Percentiles rank a stretch among this genome's conserved stretches.
phyloP scores from a whole-genome alignment of 805 yeast genomes.

The Candida xyloterini region DNA sequence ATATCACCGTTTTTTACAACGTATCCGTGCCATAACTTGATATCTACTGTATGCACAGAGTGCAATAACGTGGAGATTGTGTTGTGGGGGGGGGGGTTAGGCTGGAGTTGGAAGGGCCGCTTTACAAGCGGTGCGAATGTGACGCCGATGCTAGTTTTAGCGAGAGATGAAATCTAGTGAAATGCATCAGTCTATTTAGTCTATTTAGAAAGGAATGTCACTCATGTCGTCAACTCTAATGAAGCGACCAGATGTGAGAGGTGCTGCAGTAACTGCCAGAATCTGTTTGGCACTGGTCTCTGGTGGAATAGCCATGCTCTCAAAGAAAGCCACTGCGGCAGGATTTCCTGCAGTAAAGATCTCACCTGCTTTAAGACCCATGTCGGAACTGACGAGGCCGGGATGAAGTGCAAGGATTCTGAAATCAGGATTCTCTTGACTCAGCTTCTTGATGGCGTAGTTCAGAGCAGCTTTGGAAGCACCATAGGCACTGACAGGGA shows the following conservation, averaged over 20 bases:
- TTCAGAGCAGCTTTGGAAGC: slow-evolving; percentile 39
- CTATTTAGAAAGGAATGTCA: background rate
- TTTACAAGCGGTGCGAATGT: too few relatives aligned
- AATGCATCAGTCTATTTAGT: too few relatives aligned
- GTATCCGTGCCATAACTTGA: too few relatives aligned
- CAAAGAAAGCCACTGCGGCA: background rate
- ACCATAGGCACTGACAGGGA: slow-evolving; percentile 28
- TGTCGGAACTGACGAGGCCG: slow-evolving; percentile 10
- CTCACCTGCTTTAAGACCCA: background rate
- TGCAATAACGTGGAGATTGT: too few relatives aligned
- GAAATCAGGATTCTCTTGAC: slow-evolving; percentile 27
- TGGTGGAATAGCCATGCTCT: background rate
- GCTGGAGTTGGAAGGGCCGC: too few relatives aligned
- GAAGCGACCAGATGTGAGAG: background rate
- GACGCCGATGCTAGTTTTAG: too few relatives aligned
- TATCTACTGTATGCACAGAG: too few relatives aligned
- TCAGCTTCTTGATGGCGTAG: slow-evolving; percentile 25
- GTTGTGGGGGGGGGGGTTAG: too few relatives aligned
- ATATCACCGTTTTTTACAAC: too few relatives aligned
- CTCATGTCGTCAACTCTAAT: background rate
- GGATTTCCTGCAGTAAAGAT: background rate
- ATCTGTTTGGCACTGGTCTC: background rate
- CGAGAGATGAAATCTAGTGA: too few relatives aligned
- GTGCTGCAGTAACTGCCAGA: background rate
- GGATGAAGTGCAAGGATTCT: slow-evolving; percentile 14